Percentiles rank a stretch among this genome's conserved stretches.
These are phyloP conservation scores for Stropharia rugosoannulata DNA, from an alignment of 768 basidiomycete species.

Conservation along the genomic window DNA sequence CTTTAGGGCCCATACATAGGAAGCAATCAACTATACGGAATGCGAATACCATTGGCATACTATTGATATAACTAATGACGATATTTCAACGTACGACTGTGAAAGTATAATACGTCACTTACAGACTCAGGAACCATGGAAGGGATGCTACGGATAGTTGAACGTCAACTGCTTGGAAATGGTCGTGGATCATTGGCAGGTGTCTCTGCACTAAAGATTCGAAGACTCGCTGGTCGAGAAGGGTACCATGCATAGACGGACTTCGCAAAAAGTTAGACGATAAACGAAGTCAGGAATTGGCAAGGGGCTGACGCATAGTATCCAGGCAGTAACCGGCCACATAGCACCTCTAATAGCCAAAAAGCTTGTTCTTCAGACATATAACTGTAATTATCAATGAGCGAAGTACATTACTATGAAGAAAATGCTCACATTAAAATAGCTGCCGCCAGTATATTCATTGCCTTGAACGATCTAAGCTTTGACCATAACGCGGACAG, in stretches of 20 bases:
- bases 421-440: conserved; percentile 70
- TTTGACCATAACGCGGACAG: not conserved
- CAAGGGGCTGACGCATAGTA: conserved; percentile 77
- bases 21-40: conserved; percentile 98
- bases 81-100: not conserved
- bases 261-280: conserved; percentile 36
- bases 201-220: conserved; percentile 89
- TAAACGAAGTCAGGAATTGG: not conserved
- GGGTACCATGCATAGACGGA: conserved; percentile 97
- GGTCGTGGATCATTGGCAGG: conserved; percentile 91
- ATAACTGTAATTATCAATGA: conserved; percentile 55
- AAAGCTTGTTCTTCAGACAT: conserved; percentile 99
- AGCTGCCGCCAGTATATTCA: conserved; percentile 98
- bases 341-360: conserved; percentile 93
- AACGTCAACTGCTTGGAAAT: conserved; percentile 89
- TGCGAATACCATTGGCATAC: conserved; percentile 96
- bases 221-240: conserved; percentile 98
- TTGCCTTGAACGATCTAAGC: conserved; percentile 55
- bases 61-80: conserved; percentile 75
- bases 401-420: not conserved
- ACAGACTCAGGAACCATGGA: conserved; percentile 98
- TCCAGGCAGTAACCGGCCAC: conserved; percentile 93
- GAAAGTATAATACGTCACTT: conserved; percentile 32
- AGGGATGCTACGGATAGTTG: conserved; percentile 96
- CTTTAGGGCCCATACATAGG: conserved; percentile 98